Base-by-base conservation (phyloP, 2,329 filamentous ascomycete species). In the Hymenoscyphus scutula region DNA sequence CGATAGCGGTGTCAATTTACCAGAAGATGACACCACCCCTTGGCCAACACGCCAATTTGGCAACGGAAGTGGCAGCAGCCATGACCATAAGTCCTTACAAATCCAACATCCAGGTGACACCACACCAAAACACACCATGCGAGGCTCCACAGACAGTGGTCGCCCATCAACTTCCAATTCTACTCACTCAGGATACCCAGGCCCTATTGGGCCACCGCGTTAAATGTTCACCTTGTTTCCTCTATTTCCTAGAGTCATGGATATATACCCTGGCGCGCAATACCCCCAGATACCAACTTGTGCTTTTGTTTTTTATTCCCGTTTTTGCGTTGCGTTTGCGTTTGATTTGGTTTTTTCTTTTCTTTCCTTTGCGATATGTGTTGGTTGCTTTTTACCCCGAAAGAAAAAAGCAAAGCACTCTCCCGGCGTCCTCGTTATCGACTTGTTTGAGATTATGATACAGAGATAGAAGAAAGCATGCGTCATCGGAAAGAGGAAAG, bases 141-240 rank as follows among this genome's bases (percentile, higher is more conserved):
- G 92, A 77, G 88, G 88, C 76, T 96, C 92, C 75, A 91, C 90
- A 76, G 92, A 96, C 79, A 95, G 91, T 82, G 92, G 92, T 76
- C 90, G 92, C 76, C 92, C 92, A 77, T 94, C 90, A 74, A 96
- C 92, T 81, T 95, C 92, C 81, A 90, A 96, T 89, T 96, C 92
- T 84, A 90, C 89, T 76, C 87, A 87, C 90, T 94, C 91, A 87
- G 91, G 91, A 92, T 95, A 95, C 90, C 90, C 92, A 84, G 91
- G 87, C 82, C 90, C 90, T 70, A 89, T 92, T 84, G 91, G 90
- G 83, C 89, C 90, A 85, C 92, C 89, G 83, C 91, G 91, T 90
- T 73, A 71, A 70, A 67, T 66, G 64, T 64, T 64, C 61, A 61
- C 45, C 61, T 71, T 70, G 68, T 59, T 60, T 66, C 60, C 60